These are phyloP conservation scores for Sporormia fimetaria DNA, from an alignment of 495 filamentous ascomycete species.

Conservation along the genomic window DNA sequence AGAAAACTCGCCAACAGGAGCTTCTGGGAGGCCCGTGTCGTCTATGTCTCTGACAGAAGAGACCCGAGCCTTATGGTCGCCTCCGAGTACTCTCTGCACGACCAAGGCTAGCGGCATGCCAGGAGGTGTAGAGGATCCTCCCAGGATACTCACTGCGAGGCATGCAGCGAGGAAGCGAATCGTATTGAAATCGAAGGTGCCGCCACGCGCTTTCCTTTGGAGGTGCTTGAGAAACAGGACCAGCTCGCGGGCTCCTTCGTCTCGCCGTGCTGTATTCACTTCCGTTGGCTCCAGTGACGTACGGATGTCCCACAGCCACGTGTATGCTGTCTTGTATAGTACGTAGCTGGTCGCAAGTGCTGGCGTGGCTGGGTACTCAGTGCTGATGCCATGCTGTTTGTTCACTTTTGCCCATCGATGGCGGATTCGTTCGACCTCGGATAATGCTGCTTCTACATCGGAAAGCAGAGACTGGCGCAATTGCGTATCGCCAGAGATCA, in stretches of 20 bases:
- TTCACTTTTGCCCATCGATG: not conserved
- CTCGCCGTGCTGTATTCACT: not conserved
- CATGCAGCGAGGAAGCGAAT: conserved; percentile 7
- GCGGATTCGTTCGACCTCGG: not conserved
- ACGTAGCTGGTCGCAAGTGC: conserved; percentile 3
- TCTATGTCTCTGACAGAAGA: too few species aligned
- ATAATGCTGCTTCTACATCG: not conserved
- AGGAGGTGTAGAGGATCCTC: conserved; percentile 6
- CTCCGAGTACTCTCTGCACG: not conserved
- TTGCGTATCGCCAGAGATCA: not conserved
- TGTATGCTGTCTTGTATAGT: conserved; percentile 6
- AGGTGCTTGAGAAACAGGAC: conserved; percentile 2
- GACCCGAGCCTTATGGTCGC: too few species aligned
- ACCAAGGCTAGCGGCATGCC: conserved; percentile 6
- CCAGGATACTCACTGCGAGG: conserved; percentile 9
- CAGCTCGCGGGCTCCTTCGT: conserved; percentile 6
- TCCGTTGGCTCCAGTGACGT: conserved; percentile 4
- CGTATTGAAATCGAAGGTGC: conserved; percentile 1
- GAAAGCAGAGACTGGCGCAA: not conserved
- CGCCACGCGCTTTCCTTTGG: not conserved
- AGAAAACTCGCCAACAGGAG: too few species aligned
- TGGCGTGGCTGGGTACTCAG: conserved; percentile 2
- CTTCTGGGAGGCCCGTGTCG: too few species aligned
- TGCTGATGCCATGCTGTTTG: not conserved
- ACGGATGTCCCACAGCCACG: conserved; percentile 1